A percentile compares a stretch with the other conserved stretches of the same genome.
Evolutionary conservation across 108 stramenopile species (phyloP).

Genomic region (Fragilaria crotonensis): DNA sequence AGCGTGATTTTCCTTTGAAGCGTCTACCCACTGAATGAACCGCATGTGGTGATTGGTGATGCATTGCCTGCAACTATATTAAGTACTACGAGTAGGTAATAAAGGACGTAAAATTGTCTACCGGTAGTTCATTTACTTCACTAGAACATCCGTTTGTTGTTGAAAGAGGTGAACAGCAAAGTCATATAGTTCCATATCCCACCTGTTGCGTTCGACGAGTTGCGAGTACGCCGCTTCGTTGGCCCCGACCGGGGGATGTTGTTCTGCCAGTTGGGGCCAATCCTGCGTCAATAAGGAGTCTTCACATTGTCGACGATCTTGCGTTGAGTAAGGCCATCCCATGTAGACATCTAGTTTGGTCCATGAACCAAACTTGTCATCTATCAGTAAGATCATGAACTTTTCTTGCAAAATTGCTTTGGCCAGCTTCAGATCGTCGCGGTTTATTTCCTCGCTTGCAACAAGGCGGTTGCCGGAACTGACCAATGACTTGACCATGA

Average conservation of each 20-base stretch:
- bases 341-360: neutral
- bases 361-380: neutral
- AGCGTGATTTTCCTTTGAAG: too few species aligned
- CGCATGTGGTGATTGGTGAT: too few species aligned
- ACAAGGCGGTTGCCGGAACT: neutral
- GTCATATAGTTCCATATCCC: slow-evolving; percentile 19
- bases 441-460: neutral
- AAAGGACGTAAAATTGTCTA: too few species aligned
- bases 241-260: neutral
- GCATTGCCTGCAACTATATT: too few species aligned
- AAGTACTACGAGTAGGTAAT: too few species aligned
- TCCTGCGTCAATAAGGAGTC: neutral
- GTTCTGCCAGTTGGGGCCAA: neutral
- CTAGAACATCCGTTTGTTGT: neutral
- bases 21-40: too few species aligned
- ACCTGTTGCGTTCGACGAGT: slow-evolving; percentile 3
- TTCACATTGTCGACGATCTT: slow-evolving; percentile 1
- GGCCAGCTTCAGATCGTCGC: neutral
- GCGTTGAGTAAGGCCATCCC: neutral
- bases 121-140: neutral
- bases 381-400: neutral
- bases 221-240: slow-evolving; percentile 9
- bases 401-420: neutral
- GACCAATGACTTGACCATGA: slow-evolving; percentile 1
- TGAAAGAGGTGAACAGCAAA: slow-evolving; percentile 5